A percentile compares a stretch with the other conserved stretches of the same genome.
Conservation (phyloP, 345 rosid species). For the Linum tenue region DNA sequence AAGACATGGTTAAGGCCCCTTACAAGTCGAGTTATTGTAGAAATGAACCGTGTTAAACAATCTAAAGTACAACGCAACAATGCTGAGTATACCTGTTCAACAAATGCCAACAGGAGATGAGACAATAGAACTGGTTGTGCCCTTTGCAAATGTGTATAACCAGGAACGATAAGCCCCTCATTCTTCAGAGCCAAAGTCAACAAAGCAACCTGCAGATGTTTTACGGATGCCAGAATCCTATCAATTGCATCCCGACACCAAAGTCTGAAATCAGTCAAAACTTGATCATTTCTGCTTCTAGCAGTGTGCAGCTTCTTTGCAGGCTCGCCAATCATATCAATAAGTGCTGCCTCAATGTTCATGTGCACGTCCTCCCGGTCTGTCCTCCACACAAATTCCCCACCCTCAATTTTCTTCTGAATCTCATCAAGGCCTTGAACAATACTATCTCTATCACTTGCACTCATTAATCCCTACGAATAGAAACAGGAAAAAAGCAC, state of each 20-base stretch:
- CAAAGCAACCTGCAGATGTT: constrained; percentile 51
- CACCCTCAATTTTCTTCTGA: constrained; percentile 47
- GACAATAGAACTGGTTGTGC: constrained; percentile 88
- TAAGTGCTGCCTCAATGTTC: constrained; percentile 93
- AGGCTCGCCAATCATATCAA: constrained; percentile 92
- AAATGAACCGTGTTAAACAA: neutral
- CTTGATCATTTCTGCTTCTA: constrained; percentile 84
- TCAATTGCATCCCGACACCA: constrained; percentile 97
- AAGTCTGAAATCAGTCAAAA: constrained; percentile 73
- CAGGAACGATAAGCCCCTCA: constrained; percentile 69
- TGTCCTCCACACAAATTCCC: constrained; percentile 75
- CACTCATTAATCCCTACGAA: constrained; percentile 60
- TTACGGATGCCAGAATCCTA: constrained; percentile 31
- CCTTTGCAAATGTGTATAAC: constrained; percentile 90
- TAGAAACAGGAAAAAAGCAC: neutral
- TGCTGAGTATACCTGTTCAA: constrained; percentile 57
- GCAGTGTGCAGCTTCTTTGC: constrained; percentile 98
- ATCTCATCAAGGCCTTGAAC: constrained; percentile 71
- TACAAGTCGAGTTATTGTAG: neutral
- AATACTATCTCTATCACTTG: constrained; percentile 58
- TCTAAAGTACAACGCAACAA: neutral
- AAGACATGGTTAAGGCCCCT: no score
- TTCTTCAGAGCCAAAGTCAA: constrained; percentile 67
- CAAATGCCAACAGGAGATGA: constrained; percentile 77
- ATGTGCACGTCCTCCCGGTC: constrained; percentile 95